Evolutionary conservation across 2,329 filamentous ascomycete genomes (phyloP).

Genomic region (Venturia oleaginea): DNA sequence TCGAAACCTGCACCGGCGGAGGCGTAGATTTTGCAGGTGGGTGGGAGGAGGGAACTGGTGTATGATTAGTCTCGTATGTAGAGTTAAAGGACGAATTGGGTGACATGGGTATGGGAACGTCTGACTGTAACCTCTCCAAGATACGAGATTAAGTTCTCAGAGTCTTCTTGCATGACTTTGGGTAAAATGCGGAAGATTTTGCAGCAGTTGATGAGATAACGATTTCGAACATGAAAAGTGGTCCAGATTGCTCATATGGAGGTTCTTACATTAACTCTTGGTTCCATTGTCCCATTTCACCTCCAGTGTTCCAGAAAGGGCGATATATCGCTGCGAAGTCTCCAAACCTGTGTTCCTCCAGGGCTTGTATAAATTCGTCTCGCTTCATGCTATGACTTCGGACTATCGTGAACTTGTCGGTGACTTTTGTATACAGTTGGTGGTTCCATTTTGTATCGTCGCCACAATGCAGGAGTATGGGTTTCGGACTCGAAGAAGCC

Average conservation of each 20-base stretch:
- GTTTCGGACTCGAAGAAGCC: slow-evolving; percentile 20
- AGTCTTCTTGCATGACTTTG: too few species aligned
- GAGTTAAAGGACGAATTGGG: neutral
- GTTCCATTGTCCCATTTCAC: slow-evolving; percentile 58
- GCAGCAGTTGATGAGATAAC: too few species aligned
- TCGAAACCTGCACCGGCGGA: slow-evolving; percentile 55
- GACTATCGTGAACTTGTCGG: slow-evolving; percentile 29
- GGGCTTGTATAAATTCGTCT: slow-evolving; percentile 31
- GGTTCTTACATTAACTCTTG: slow-evolving; percentile 42
- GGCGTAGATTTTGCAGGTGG: slow-evolving; percentile 47
- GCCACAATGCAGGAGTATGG: slow-evolving; percentile 35
- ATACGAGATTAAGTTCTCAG: too few species aligned
- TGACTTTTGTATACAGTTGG: slow-evolving; percentile 30
- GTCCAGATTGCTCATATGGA: too few species aligned
- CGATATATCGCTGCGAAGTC: slow-evolving; percentile 42
- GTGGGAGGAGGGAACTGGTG: slow-evolving; percentile 37
- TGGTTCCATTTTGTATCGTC: slow-evolving; percentile 39
- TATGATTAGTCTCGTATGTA: neutral
- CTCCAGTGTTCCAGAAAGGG: slow-evolving; percentile 56
- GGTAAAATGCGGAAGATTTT: too few species aligned
- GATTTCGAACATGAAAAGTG: too few species aligned
- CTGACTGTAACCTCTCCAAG: too few species aligned
- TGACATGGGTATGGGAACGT: too few species aligned
- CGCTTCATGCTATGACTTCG: slow-evolving; percentile 30
- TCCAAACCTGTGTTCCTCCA: slow-evolving; percentile 31